Conservation (phyloP, 495 filamentous ascomycete genomes). For the Trypethelium eluteriae region DNA sequence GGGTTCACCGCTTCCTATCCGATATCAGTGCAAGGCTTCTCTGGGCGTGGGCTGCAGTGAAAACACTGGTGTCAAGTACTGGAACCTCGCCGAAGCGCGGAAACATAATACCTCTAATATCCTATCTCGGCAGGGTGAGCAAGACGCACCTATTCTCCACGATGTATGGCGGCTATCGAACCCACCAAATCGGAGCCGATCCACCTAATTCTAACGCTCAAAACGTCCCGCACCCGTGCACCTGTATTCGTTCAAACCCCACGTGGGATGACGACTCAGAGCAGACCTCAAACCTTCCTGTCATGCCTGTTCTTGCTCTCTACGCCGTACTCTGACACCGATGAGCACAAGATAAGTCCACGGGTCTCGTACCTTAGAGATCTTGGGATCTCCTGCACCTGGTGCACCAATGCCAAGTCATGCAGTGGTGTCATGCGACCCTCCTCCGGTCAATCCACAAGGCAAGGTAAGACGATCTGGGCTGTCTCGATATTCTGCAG, state of each 20-base stretch:
- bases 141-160: not conserved
- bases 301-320: not conserved
- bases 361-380: not conserved
- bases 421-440: constrained; percentile 5
- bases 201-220: not conserved
- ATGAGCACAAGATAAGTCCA: not conserved
- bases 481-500: no score
- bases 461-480: not conserved
- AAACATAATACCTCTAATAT: no score
- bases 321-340: not conserved
- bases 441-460: not conserved
- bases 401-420: not conserved
- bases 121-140: no score
- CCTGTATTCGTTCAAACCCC: not conserved
- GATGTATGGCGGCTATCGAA: not conserved
- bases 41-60: no score
- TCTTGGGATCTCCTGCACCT: not conserved
- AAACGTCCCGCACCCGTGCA: not conserved
- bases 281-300: not conserved
- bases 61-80: no score
- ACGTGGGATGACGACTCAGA: not conserved
- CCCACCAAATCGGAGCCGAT: not conserved
- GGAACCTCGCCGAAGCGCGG: no score
- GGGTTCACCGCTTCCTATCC: not conserved
- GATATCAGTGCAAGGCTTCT: no score